Evolutionary conservation across 1,139 yeast genomes (phyloP), one percentile per base, ranked within the genome.

Genomic region (Kodamaea anthophila): DNA sequence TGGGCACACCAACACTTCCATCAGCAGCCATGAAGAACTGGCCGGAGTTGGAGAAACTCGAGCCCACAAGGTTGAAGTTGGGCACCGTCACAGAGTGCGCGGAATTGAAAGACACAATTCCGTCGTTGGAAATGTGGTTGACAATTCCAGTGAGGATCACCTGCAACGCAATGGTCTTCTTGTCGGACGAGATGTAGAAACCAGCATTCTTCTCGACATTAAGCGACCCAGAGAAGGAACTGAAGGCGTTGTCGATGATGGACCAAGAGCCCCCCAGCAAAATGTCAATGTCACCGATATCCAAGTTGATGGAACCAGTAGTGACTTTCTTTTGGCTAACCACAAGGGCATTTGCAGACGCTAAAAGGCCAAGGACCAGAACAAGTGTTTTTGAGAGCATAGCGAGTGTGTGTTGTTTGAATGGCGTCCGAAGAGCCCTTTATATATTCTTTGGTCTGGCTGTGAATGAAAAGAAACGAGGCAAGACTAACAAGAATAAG

Each of bases 221-320:
- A 15, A 57, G 40, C 12, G 34, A 26, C n/a, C 60, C 60, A 18
- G 42, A 40, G 23, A 51, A 41, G 4, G 45, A 33, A n/a, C 49
- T 37, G 27, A 41, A 29, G 15, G 52, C 50, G 33, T 57, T 55
- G 38, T 58, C 45, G 28, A 58, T 39, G 21, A 59, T 51, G 15
- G 65, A 57, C 55, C 56, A 59, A 38, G 46, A 55, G 13, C 45
- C 60, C 28, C 55, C 58, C 9, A 47, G 43, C n/a, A 46, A 40
- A 30, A 60, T 43, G 7, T 39, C 41, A n/a, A 54, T 43, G 34
- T 47, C 57, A 10, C 56, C 59, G 28, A 53, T 41, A 16, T 14
- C 11, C n/a, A 30, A 26, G 13, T 14, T 18, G 9, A 30, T 23
- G n/a, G 26, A 9, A 9, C 33, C 33, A 3, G 22, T 13, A 9